Percentiles rank a stretch among this genome's conserved stretches.
These are phyloP conservation scores for Aristolochia contorta DNA, from an alignment of 164 flowering plant genomes.

Conservation along the genomic window DNA sequence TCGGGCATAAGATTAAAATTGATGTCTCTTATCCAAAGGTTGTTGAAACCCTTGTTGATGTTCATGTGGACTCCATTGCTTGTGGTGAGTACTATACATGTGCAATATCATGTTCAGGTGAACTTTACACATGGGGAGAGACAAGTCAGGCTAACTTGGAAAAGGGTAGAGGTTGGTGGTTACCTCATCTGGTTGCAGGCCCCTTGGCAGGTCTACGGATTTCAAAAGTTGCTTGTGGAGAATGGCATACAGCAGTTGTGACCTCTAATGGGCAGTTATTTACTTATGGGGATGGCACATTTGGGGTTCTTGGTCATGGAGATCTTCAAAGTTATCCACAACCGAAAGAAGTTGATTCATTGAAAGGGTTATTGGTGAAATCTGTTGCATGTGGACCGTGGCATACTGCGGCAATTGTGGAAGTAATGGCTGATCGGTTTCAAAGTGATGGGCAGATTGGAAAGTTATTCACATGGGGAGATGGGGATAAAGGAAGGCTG, in stretches of 20 bases:
- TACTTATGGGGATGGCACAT: slow-evolving; percentile 71
- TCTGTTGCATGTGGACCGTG: slow-evolving; percentile 72
- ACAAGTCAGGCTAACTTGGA: slow-evolving; percentile 14
- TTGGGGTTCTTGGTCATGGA: slow-evolving; percentile 80
- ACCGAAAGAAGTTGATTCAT: slow-evolving; percentile 61
- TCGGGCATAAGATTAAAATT: slow-evolving; percentile 45
- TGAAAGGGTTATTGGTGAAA: slow-evolving; percentile 40
- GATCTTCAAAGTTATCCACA: slow-evolving; percentile 25
- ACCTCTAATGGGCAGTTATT: slow-evolving; percentile 48
- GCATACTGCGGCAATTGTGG: slow-evolving; percentile 74
- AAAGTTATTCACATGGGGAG: slow-evolving; percentile 75
- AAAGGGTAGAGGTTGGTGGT: slow-evolving; percentile 28
- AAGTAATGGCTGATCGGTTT: slow-evolving; percentile 25
- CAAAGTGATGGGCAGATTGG: slow-evolving; percentile 22
- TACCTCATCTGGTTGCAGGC: slow-evolving; percentile 36
- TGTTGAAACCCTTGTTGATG: slow-evolving; percentile 36
- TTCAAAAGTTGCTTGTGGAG: slow-evolving; percentile 52
- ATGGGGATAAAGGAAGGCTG: slow-evolving; percentile 59
- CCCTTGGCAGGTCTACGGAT: slow-evolving; percentile 33
- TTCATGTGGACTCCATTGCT: slow-evolving; percentile 28
- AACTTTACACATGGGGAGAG: slow-evolving; percentile 62
- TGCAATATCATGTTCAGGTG: slow-evolving; percentile 50
- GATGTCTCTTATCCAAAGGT: slow-evolving; percentile 42
- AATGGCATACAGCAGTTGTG: slow-evolving; percentile 60
- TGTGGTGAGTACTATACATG: slow-evolving; percentile 66